Conservation (phyloP, 1,284 basidiomycete species). For the Agaricales sp. region DNA sequence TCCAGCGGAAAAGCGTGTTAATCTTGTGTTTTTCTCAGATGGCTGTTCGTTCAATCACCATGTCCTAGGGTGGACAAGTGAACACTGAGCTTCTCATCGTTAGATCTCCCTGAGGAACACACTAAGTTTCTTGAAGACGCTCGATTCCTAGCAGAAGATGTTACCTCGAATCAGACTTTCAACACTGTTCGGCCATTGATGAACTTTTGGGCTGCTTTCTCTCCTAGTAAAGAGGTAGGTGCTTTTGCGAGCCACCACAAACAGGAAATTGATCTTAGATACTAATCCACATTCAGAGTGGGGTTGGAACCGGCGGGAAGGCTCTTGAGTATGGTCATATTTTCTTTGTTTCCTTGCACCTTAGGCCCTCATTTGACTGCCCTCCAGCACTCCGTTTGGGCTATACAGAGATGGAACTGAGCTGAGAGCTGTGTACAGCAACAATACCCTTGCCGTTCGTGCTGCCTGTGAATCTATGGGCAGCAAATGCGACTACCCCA, state of each 20-base stretch:
- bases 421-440: slow-evolving; percentile 68
- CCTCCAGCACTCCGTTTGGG: slow-evolving; percentile 59
- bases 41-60: slow-evolving; percentile 49
- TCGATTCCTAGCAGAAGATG: slow-evolving; percentile 51
- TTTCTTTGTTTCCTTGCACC: neutral
- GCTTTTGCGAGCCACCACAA: slow-evolving; percentile 4
- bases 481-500: slow-evolving; percentile 67
- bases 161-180: slow-evolving; percentile 69
- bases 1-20: slow-evolving; percentile 51
- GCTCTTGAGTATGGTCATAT: slow-evolving; percentile 49
- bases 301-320: slow-evolving; percentile 59
- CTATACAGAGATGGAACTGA: slow-evolving; percentile 75
- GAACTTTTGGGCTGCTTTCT: slow-evolving; percentile 79
- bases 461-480: slow-evolving; percentile 59
- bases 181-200: slow-evolving; percentile 65
- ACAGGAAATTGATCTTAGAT: neutral
- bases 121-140: slow-evolving; percentile 66
- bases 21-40: slow-evolving; percentile 75
- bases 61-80: neutral
- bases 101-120: slow-evolving; percentile 54
- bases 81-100: neutral
- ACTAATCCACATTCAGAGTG: slow-evolving; percentile 47
- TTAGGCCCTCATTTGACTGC: slow-evolving; percentile 4
- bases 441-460: slow-evolving; percentile 53
- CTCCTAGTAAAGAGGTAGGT: slow-evolving; percentile 57